These are phyloP conservation scores for Zymoseptoria pseudotritici DNA, from an alignment of 2,329 filamentous ascomycete species.

Conservation along the genomic window DNA sequence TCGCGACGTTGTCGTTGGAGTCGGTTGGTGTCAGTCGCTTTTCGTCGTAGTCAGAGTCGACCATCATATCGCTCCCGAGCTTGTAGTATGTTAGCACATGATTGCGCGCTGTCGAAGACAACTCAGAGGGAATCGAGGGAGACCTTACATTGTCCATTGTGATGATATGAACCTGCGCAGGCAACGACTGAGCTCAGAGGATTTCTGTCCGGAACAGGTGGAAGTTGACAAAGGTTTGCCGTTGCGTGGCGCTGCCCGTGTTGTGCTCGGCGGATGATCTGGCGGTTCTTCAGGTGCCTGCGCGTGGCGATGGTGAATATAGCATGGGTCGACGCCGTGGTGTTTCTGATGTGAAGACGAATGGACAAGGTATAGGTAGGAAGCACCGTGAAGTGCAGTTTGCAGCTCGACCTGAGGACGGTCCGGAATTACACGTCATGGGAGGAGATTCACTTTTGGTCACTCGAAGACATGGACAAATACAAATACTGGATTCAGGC, in stretches of 20 bases:
- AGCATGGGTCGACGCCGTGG: not conserved
- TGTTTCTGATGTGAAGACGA: not conserved
- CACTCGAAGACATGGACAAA: not conserved
- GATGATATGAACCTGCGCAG: slow-evolving; percentile 10
- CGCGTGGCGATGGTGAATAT: not conserved
- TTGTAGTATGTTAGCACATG: slow-evolving; percentile 23
- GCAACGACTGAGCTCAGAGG: slow-evolving; percentile 3
- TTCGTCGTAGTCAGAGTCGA: slow-evolving; percentile 56
- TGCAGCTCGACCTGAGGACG: not conserved
- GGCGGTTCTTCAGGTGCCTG: not conserved
- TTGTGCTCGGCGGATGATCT: not conserved
- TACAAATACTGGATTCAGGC: not conserved
- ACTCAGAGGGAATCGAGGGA: not conserved
- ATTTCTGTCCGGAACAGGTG: not conserved
- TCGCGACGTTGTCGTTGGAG: slow-evolving; percentile 43
- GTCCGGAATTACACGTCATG: not conserved
- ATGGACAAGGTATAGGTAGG: not conserved
- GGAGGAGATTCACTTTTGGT: not conserved
- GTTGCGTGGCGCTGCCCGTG: not conserved
- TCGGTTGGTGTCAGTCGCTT: slow-evolving; percentile 42
- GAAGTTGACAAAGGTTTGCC: not conserved
- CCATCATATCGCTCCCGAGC: slow-evolving; percentile 57
- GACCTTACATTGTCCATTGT: slow-evolving; percentile 11
- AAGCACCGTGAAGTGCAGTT: not conserved
- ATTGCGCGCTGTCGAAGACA: not conserved